Conservation (phyloP, 805 yeast species). For the Saturnispora diversa region DNA sequence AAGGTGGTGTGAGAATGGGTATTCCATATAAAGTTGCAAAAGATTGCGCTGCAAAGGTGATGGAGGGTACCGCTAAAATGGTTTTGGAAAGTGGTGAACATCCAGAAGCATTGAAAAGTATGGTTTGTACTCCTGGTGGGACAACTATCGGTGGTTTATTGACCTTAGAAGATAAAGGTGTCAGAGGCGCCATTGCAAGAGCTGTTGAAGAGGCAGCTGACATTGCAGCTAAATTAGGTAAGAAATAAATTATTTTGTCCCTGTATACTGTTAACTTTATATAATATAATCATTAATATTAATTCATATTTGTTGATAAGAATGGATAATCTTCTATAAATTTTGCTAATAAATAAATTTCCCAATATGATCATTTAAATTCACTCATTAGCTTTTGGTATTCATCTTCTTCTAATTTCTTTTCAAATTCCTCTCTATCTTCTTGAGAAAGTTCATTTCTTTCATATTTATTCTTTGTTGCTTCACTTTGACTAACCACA, state of each 20-base stretch:
- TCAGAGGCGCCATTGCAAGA: conserved; percentile 77
- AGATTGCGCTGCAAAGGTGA: conserved; percentile 84
- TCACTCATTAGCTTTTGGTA: conserved; percentile 28
- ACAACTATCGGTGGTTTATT: conserved; percentile 93
- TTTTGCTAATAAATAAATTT: background rate
- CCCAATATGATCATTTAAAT: conserved; percentile 15
- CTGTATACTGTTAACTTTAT: no score
- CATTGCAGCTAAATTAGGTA: conserved; percentile 55
- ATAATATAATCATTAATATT: no score
- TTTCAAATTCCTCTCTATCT: conserved; percentile 19
- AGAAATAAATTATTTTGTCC: no score
- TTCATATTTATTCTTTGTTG: conserved; percentile 22
- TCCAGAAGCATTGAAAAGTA: conserved; percentile 80
- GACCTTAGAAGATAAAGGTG: conserved; percentile 85
- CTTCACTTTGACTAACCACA: conserved; percentile 14
- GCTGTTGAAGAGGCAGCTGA: conserved; percentile 91
- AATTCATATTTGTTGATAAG: no score
- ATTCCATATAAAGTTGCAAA: conserved; percentile 76
- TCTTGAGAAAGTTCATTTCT: conserved; percentile 22
- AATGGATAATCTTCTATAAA: background rate
- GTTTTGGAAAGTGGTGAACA: conserved; percentile 72
- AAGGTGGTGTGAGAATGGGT: conserved; percentile 93
- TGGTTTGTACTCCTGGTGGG: conserved; percentile 96
- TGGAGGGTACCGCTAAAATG: conserved; percentile 93
- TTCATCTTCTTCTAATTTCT: conserved; percentile 24